Evolutionary conservation across 331 rosid genomes (phyloP), one percentile per base, ranked within the genome.

Genomic region (Malus hybrid): DNA sequence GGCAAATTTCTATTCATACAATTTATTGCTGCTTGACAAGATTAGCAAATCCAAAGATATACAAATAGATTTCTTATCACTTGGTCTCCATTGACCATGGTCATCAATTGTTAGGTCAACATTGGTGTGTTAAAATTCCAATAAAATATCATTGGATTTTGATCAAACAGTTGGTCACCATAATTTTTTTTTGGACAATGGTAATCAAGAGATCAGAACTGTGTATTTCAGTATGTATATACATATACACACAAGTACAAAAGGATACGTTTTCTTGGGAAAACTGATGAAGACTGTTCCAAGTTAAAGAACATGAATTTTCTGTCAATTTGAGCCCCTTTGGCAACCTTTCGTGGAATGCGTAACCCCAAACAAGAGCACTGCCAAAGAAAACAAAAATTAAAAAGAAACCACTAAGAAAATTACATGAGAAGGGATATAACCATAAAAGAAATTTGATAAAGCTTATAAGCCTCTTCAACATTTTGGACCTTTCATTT

Each of bases 231-330:
- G 33, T 24, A 24, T 11, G 64, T 12, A 9, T n/a, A 15, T 20
- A 55, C 60, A 7, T 55, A 55, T 16, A 55, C 8, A 71, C 36
- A 14, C 53, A 22, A n/a, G 66, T 22, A 0, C 55, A 57, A 16
- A 72, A 26, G 90, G 97, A 91, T 91, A 89, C 97, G 85, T 53
- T 84, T 81, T 82, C 65, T 81, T 8, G 86, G 96, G 77, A 91
- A 76, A 79, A 84, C 71, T 63, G 92, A 77, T 53, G 68, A 61
- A 70, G 89, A 82, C 82, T 75, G 62, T 79, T 86, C 87, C 75
- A 64, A 44, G 69, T 88, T 89, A 78, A 79, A 89, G 75, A 91
- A 86, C 75, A 93, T 79, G 77, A 78, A 73, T 57, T 81, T 79
- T 84, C 88, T 88, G 77, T 81, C 84, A 66, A 93, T 86, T 64